phyloP scores from a whole-genome alignment of 1,139 yeast species.

The Kodamaea fungicola region DNA sequence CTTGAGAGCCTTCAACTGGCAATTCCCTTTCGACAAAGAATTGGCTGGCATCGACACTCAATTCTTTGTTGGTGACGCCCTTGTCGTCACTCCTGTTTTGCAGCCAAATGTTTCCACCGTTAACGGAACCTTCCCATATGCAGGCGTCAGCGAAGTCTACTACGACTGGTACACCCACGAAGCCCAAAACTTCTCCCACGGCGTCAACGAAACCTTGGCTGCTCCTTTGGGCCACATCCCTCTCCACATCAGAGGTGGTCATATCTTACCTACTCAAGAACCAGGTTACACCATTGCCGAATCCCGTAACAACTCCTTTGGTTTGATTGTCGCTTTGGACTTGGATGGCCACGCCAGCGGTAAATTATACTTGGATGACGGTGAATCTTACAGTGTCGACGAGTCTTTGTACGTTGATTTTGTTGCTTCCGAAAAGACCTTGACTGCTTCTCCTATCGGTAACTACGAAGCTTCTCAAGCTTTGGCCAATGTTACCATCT shows the following conservation, averaged over 20 bases:
- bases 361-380: slow-evolving; percentile 24
- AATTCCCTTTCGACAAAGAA: slow-evolving; percentile 17
- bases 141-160: slow-evolving; percentile 20
- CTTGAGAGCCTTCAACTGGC: slow-evolving; percentile 20
- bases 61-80: slow-evolving; percentile 23
- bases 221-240: slow-evolving; percentile 25
- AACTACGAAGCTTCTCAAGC: slow-evolving; percentile 18
- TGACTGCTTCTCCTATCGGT: slow-evolving; percentile 18
- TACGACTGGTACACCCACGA: slow-evolving; percentile 32
- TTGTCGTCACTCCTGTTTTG: slow-evolving; percentile 22
- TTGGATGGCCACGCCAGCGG: slow-evolving; percentile 16
- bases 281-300: slow-evolving; percentile 29
- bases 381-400: slow-evolving; percentile 20
- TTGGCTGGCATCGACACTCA: slow-evolving; percentile 18
- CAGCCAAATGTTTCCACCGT: slow-evolving; percentile 20
- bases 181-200: slow-evolving; percentile 17
- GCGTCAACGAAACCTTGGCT: slow-evolving; percentile 18
- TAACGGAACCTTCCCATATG: slow-evolving; percentile 24
- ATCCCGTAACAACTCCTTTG: slow-evolving; percentile 27
- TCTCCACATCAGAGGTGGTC: slow-evolving; percentile 19
- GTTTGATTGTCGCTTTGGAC: slow-evolving; percentile 26
- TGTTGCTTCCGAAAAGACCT: slow-evolving; percentile 12
- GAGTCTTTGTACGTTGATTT: slow-evolving; percentile 18
- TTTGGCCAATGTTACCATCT: slow-evolving; percentile 22
- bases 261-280: slow-evolving; percentile 22